A percentile compares a stretch with the other conserved stretches of the same genome.
phyloP scores from a whole-genome alignment of 352 stramenopile genomes.

The Thraustotheca clavata region DNA sequence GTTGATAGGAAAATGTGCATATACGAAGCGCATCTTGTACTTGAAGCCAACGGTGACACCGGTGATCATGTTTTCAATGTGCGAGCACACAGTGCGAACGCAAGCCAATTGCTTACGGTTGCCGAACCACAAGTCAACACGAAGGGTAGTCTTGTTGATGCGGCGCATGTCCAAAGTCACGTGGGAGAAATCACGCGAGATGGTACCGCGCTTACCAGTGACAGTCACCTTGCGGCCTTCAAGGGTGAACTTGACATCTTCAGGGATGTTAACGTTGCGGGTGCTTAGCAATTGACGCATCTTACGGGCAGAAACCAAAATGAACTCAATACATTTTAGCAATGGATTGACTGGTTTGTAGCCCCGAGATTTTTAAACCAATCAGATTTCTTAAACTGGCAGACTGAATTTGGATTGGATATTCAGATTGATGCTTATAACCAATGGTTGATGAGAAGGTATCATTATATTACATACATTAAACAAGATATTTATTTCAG shows the following conservation, averaged over 20 bases:
- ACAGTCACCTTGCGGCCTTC: conserved; percentile 95
- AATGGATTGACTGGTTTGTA: conserved; percentile 14
- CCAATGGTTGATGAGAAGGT: neutral
- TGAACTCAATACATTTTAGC: neutral
- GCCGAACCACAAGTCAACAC: conserved; percentile 98
- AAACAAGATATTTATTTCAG: neutral
- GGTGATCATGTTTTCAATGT: conserved; percentile 99
- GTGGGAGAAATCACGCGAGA: conserved; percentile 97
- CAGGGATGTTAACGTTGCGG: conserved; percentile 90
- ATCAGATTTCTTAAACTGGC: neutral
- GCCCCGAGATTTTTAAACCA: neutral
- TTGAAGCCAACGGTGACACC: conserved; percentile 96
- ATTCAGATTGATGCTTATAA: neutral
- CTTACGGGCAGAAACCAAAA: conserved; percentile 27
- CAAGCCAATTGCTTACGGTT: conserved; percentile 97
- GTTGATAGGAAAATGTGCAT: conserved; percentile 99
- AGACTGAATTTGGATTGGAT: neutral
- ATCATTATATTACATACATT: neutral
- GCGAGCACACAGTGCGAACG: conserved; percentile 96
- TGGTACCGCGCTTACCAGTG: conserved; percentile 90
- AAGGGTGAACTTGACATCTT: conserved; percentile 90
- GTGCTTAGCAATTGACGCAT: conserved; percentile 89
- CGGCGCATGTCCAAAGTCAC: conserved; percentile 93
- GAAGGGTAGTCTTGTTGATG: conserved; percentile 88
- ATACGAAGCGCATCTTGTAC: conserved; percentile 99